These are phyloP conservation scores for Paraurostyla sp. DNA, from an alignment of 73 alveolate species.

Conservation along the genomic window DNA sequence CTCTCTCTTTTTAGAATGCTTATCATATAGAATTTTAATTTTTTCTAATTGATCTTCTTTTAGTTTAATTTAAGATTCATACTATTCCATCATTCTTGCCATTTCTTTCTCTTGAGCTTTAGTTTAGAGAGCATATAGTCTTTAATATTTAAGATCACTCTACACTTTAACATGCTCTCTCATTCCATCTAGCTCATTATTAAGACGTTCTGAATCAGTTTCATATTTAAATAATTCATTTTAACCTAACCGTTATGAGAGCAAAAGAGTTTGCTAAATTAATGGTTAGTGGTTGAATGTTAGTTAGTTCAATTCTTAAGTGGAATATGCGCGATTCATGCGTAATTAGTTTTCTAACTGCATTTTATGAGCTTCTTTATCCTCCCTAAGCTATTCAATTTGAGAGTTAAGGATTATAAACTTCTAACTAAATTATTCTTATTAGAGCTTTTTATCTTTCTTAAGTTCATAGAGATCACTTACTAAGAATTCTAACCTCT, in stretches of 20 bases:
- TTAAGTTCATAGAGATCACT: slow-evolving; percentile 21
- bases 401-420: slow-evolving; percentile 20
- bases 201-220: background rate
- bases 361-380: slow-evolving; percentile 49
- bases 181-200: slow-evolving; percentile 21
- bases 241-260: background rate
- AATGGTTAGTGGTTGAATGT: background rate
- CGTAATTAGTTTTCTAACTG: slow-evolving; percentile 35
- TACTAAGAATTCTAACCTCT: background rate
- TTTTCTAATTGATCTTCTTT: slow-evolving; percentile 2
- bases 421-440: slow-evolving; percentile 26
- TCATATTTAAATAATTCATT: slow-evolving; percentile 8
- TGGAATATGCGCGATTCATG: slow-evolving; percentile 36
- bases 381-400: slow-evolving; percentile 36
- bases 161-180: background rate
- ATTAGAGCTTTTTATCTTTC: slow-evolving; percentile 33
- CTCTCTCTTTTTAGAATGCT: slow-evolving; percentile 4
- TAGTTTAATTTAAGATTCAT: slow-evolving; percentile 38
- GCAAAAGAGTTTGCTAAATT: background rate
- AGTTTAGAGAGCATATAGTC: background rate
- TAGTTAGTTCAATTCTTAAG: background rate
- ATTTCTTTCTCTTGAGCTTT: slow-evolving; percentile 28
- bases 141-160: slow-evolving; percentile 6
- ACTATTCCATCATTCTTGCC: background rate
- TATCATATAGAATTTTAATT: background rate